Evolutionary conservation across 108 stramenopile species (phyloP).

Genomic region (Cyclotella sp.): DNA sequence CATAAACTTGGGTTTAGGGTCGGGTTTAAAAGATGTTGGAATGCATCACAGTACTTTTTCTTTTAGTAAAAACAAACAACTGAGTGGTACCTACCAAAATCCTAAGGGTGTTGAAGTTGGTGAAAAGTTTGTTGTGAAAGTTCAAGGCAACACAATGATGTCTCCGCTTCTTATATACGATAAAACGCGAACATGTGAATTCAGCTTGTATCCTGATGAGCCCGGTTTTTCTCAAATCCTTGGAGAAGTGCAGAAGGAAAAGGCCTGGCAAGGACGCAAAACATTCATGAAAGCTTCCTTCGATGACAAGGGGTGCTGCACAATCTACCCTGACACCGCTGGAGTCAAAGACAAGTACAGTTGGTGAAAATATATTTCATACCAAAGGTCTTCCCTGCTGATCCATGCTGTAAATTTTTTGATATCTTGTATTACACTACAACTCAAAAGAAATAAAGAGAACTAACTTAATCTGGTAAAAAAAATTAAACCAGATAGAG

Average conservation of each 20-base stretch:
- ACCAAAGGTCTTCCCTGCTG: no score
- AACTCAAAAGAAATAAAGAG: no score
- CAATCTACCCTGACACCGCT: slow-evolving; percentile 31
- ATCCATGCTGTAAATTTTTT: no score
- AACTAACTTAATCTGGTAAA: no score
- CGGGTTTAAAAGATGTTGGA: not conserved
- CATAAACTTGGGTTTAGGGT: slow-evolving; percentile 10
- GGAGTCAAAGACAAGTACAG: slow-evolving; percentile 46
- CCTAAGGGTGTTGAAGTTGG: slow-evolving; percentile 14
- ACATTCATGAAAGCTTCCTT: slow-evolving; percentile 50
- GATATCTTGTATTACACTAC: no score
- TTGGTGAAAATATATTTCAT: slow-evolving; percentile 27
- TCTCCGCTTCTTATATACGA: slow-evolving; percentile 35
- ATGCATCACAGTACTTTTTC: no score
- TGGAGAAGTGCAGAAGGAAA: slow-evolving; percentile 10
- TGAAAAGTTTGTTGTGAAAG: slow-evolving; percentile 42
- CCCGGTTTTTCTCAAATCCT: slow-evolving; percentile 27
- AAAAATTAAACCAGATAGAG: no score
- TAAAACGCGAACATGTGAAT: slow-evolving; percentile 23
- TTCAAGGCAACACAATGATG: slow-evolving; percentile 14
- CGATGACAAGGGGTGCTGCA: slow-evolving; percentile 35
- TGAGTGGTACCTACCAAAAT: slow-evolving; percentile 14
- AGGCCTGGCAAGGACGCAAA: slow-evolving; percentile 39
- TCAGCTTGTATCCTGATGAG: not conserved
- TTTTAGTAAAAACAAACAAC: no score